phyloP scores from a whole-genome alignment of 108 stramenopile genomes.

The Fragilaria radians region DNA sequence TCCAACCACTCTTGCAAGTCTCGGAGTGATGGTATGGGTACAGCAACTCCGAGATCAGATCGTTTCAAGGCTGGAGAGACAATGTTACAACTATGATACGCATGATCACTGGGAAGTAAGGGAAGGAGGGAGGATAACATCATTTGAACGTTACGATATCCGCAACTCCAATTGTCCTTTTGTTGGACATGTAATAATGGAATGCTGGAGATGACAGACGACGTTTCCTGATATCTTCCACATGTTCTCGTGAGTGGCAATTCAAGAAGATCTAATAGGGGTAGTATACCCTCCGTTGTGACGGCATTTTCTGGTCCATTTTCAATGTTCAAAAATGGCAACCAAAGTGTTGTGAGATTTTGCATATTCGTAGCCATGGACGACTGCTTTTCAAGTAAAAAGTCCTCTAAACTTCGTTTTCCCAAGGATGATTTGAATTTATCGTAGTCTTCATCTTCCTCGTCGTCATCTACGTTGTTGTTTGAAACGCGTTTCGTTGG shows the following conservation, averaged over 20 bases:
- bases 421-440: not conserved
- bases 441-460: not conserved
- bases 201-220: slow-evolving; percentile 1
- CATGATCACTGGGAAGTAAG: slow-evolving; percentile 25
- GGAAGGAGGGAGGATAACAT: slow-evolving; percentile 51
- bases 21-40: slow-evolving; percentile 40
- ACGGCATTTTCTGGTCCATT: slow-evolving; percentile 1
- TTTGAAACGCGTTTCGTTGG: not conserved
- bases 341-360: not conserved
- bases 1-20: slow-evolving; percentile 55
- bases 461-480: not conserved
- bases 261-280: not conserved
- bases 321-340: not conserved
- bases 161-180: slow-evolving; percentile 74
- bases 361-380: not conserved
- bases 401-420: not conserved
- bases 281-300: slow-evolving; percentile 1
- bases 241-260: not conserved
- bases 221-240: not conserved
- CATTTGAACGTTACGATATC: slow-evolving; percentile 80
- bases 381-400: not conserved
- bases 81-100: slow-evolving; percentile 8
- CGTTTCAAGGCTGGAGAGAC: not conserved
- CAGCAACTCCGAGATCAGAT: slow-evolving; percentile 10
- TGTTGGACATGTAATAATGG: slow-evolving; percentile 42